Evolutionary conservation across 139 green algal species (phyloP).

Genomic region (Volvox africanus): DNA sequence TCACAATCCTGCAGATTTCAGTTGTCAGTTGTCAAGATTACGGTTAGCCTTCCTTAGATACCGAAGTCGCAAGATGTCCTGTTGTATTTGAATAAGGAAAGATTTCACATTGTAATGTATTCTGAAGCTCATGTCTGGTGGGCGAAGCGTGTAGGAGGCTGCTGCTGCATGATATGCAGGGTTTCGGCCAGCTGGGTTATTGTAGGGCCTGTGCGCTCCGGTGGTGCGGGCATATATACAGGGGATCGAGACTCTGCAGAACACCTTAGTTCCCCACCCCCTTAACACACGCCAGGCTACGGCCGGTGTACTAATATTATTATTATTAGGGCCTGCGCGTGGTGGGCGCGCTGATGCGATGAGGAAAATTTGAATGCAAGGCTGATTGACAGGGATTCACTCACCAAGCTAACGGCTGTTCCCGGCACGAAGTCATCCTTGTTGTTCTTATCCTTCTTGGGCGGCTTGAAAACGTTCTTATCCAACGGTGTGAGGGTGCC

Average conservation of each 20-base stretch:
- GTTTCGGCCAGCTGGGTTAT: background rate
- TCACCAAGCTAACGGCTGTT: background rate
- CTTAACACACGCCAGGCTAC: too few species aligned
- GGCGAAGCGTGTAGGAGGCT: background rate
- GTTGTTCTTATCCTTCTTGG: conserved; percentile 13
- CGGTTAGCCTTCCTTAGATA: background rate
- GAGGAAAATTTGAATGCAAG: too few species aligned
- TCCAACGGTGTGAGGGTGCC: background rate
- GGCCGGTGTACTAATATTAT: too few species aligned
- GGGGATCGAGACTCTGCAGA: too few species aligned
- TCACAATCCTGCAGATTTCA: background rate
- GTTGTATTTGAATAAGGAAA: too few species aligned
- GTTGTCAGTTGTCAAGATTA: too few species aligned
- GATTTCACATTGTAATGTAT: background rate
- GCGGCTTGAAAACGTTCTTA: background rate
- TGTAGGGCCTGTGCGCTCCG: too few species aligned
- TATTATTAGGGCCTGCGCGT: too few species aligned
- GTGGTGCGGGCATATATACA: too few species aligned
- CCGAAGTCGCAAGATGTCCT: background rate
- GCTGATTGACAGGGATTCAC: too few species aligned
- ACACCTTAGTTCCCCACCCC: too few species aligned
- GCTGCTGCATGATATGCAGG: background rate
- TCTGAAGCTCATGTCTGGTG: background rate
- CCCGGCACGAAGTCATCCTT: background rate
- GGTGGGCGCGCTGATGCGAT: too few species aligned